phyloP scores from a whole-genome alignment of 2,329 filamentous ascomycete genomes.

The Nigrospora osmanthi region DNA sequence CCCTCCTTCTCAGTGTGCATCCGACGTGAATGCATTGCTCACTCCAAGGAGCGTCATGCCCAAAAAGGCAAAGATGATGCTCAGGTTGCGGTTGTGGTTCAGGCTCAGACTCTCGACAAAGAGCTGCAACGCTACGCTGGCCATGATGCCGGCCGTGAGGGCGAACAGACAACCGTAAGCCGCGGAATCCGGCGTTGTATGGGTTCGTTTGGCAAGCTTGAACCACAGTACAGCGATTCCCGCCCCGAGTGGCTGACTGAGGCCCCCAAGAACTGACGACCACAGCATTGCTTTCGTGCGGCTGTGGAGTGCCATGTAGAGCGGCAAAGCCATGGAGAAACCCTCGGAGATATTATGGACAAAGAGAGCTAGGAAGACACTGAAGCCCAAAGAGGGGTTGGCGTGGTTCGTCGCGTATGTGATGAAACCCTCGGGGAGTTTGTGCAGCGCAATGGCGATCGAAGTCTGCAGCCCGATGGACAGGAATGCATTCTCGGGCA shows the following conservation, averaged over 20 bases:
- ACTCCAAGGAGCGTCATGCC: constrained; percentile 84
- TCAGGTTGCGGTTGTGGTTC: constrained; percentile 70
- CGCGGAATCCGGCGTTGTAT: constrained; percentile 43
- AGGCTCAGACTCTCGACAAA: constrained; percentile 80
- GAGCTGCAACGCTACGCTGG: constrained; percentile 81
- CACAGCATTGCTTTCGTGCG: constrained; percentile 77
- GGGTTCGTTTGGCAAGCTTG: constrained; percentile 50
- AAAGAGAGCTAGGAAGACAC: constrained; percentile 90
- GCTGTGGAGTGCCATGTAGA: constrained; percentile 84
- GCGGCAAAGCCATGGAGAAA: constrained; percentile 84
- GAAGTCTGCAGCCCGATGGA: constrained; percentile 94
- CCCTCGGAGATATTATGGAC: constrained; percentile 98
- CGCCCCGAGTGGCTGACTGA: constrained; percentile 82
- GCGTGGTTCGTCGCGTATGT: constrained; percentile 97
- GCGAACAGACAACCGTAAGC: constrained; percentile 80
- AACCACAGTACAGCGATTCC: constrained; percentile 83
- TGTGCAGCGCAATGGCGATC: constrained; percentile 91
- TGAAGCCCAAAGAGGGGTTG: constrained; percentile 79
- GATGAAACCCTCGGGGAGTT: constrained; percentile 81
- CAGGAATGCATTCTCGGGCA: constrained; percentile 87
- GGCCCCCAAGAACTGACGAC: constrained; percentile 74
- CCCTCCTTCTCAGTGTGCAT: constrained; percentile 24
- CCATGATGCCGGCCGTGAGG: constrained; percentile 88
- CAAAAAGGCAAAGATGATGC: constrained; percentile 72
- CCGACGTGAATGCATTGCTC: constrained; percentile 74